Evolutionary conservation across 2,329 filamentous ascomycete genomes (phyloP).

Genomic region (Biscogniauxia marginata): DNA sequence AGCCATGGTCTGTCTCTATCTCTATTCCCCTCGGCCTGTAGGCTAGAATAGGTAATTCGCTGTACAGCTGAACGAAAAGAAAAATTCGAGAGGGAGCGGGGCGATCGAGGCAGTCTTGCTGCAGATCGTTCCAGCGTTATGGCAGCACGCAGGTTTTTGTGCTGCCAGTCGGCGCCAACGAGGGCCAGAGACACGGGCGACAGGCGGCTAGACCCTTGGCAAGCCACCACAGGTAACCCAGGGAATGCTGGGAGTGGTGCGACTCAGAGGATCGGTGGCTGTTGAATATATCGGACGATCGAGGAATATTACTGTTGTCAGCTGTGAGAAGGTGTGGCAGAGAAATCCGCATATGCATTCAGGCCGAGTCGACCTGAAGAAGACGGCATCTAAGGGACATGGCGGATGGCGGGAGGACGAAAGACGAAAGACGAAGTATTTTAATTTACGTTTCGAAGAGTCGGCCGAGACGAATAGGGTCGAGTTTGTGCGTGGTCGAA

Average conservation of each 20-base stretch:
- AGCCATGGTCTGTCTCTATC: slow-evolving; percentile 24
- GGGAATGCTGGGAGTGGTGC: slow-evolving; percentile 17
- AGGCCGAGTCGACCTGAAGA: slow-evolving; percentile 21
- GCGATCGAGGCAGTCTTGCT: neutral
- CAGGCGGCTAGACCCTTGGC: slow-evolving; percentile 17
- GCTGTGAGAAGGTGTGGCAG: slow-evolving; percentile 8
- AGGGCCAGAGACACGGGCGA: slow-evolving; percentile 5
- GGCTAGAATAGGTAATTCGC: no score
- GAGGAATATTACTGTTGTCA: neutral
- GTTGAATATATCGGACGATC: slow-evolving; percentile 9
- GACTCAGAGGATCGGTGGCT: slow-evolving; percentile 16
- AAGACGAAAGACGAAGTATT: neutral
- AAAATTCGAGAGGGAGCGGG: no score
- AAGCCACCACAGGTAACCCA: slow-evolving; percentile 23
- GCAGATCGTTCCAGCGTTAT: slow-evolving; percentile 4
- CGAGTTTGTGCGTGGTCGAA: neutral
- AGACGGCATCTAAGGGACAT: slow-evolving; percentile 21
- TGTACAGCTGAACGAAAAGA: neutral
- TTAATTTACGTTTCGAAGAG: neutral
- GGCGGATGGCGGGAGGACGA: neutral
- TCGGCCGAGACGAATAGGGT: neutral
- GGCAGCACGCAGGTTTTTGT: neutral
- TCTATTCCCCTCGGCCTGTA: neutral
- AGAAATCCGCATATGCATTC: slow-evolving; percentile 10
- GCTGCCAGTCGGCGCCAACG: neutral